Evolutionary conservation across 176 grass and related monocot genomes (phyloP).

Genomic region (Lolium multiflorum): DNA sequence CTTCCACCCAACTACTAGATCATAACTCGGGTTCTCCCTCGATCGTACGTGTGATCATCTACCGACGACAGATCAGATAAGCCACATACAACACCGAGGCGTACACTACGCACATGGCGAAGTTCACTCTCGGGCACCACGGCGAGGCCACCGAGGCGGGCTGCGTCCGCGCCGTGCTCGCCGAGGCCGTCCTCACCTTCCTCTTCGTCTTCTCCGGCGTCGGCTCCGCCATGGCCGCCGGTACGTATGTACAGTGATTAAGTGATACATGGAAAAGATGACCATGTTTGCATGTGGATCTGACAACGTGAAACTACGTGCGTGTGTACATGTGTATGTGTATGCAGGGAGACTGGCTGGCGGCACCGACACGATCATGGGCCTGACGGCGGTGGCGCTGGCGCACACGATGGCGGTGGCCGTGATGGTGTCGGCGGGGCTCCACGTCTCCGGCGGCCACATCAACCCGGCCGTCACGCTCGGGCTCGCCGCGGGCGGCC

Average conservation of each 20-base stretch:
- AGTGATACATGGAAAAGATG: not conserved
- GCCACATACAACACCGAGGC: not conserved
- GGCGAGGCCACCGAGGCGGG: slow-evolving; percentile 62
- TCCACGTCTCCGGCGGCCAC: slow-evolving; percentile 86
- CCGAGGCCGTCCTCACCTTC: slow-evolving; percentile 88
- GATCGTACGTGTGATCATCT: not conserved
- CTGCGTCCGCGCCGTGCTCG: slow-evolving; percentile 70
- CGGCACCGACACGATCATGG: slow-evolving; percentile 65
- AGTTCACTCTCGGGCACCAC: slow-evolving; percentile 69
- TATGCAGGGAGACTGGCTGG: slow-evolving; percentile 63
- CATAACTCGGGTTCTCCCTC: not conserved
- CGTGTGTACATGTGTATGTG: not conserved
- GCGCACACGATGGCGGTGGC: slow-evolving; percentile 81
- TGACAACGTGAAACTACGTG: not conserved
- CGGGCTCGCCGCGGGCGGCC: slow-evolving; percentile 63
- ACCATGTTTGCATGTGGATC: not conserved
- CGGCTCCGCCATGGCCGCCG: slow-evolving; percentile 72
- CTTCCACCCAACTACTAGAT: not conserved
- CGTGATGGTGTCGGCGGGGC: slow-evolving; percentile 76
- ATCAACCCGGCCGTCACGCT: slow-evolving; percentile 89
- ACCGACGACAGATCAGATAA: not conserved
- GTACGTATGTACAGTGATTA: slow-evolving; percentile 33
- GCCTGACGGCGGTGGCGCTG: slow-evolving; percentile 72
- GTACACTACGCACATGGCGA: slow-evolving; percentile 49
- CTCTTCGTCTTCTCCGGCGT: slow-evolving; percentile 95